Evolutionary conservation across 2,329 filamentous ascomycete species (phyloP), one percentile per base, ranked within the genome.

Genomic region (Dactylellina leptospora): DNA sequence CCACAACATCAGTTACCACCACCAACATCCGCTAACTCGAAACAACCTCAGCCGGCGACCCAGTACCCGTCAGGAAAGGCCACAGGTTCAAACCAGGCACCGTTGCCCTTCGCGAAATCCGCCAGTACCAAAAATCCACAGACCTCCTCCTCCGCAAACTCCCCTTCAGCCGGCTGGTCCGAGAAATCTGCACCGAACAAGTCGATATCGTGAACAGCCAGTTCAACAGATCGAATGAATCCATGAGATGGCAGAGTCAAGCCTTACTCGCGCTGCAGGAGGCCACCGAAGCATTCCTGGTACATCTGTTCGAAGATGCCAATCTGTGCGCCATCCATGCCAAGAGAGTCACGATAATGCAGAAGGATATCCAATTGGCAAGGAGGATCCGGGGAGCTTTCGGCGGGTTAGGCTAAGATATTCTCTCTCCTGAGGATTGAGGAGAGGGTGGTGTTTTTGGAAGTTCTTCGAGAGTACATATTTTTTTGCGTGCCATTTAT

Each of bases 291-390:
- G 93, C 93, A 3, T 97, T 96, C 81, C 85, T 97, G 76, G 90
- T 97, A 69, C 93, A 96, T 79, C 84, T 97, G n/a, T 97, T 97
- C 78, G 93, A 97, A 80, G 92, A 96, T 81, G 91, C 91, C 75
- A 97, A 97, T 82, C 85, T 97, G 42, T 97, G 93, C 82, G 95
- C 93, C 74, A 93, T 97, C 77, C 93, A 97, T 81, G 95, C 93
- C 74, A 97, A 96, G 83, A 86, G 93, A 79, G 92, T 97, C 58
- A 97, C 93, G 38, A 96, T 97, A 77, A 93, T 96, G 91, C 92
- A 95, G 81, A 96, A 96, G 82, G 95, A 97, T 81, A 96, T 99
- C 77, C 93, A 97, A 82, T 85, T 97, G 72, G 93, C 93, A 18
- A 84, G 90, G 77, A 83, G 90, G 75, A 92, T 93, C 81, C 84